These are phyloP conservation scores for Cytospora paraplurivora DNA, from an alignment of 2,329 filamentous ascomycete genomes.

Conservation along the genomic window DNA sequence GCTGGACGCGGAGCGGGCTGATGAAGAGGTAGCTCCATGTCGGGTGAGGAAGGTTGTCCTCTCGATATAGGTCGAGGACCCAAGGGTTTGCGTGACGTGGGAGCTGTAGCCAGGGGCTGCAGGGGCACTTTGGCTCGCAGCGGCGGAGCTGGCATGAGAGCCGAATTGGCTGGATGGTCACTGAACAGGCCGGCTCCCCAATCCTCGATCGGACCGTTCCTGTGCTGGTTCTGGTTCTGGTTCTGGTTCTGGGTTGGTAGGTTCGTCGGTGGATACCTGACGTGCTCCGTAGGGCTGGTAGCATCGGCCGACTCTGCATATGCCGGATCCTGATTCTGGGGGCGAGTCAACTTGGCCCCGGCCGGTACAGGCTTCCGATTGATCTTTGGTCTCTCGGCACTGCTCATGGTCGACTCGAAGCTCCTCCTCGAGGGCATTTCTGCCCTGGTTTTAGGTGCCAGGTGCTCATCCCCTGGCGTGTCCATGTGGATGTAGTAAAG, in stretches of 20 bases:
- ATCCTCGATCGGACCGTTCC: conserved; percentile 20
- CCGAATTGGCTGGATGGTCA: not conserved
- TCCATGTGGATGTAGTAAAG: conserved; percentile 91
- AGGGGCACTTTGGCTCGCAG: conserved; percentile 3
- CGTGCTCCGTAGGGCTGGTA: not conserved
- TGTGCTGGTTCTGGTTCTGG: conserved; percentile 30
- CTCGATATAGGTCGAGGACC: conserved; percentile 23
- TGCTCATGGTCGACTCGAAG: conserved; percentile 44
- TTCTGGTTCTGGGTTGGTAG: conserved; percentile 8
- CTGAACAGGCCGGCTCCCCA: not conserved
- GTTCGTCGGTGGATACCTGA: conserved; percentile 1
- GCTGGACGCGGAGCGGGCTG: conserved; percentile 6
- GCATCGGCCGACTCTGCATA: not conserved
- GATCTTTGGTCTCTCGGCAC: conserved; percentile 39
- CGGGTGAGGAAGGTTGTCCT: conserved; percentile 4
- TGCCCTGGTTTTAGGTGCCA: conserved; percentile 34
- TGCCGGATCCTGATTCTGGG: not conserved
- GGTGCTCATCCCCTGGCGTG: conserved; percentile 56
- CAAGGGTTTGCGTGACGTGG: conserved; percentile 29
- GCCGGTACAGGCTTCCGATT: conserved; percentile 55
- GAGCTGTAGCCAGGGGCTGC: not conserved
- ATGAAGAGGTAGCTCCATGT: conserved; percentile 10
- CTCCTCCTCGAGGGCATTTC: conserved; percentile 45
- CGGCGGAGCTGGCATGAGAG: conserved; percentile 16
- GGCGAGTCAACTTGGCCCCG: conserved; percentile 30